Evolutionary conservation across 352 stramenopile species (phyloP), one percentile per base, ranked within the genome.

Genomic region (Albugo laibachii): DNA sequence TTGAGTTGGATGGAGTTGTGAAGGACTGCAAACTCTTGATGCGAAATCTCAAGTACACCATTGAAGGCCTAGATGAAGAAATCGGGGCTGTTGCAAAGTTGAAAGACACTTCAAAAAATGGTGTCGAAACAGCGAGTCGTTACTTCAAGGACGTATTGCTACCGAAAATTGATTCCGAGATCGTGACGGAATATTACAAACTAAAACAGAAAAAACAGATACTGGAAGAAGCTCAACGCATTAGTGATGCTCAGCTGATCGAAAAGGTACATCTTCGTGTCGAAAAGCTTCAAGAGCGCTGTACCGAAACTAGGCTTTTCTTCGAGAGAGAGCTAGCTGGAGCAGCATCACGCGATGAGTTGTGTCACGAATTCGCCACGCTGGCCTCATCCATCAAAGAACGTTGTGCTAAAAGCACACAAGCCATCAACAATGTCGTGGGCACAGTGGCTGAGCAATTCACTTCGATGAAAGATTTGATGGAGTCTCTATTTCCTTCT

Each of bases 31-130:
- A 85, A 55, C 60, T 79, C 10, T 56, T 84, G 35, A 85, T 87
- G 65, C 74, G 76, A 38, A 86, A 83, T 48, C 67, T 93, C 36
- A 89, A 88, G 66, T 91, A 93, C 55, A 68, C 72, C 6, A 83
- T 92, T 13, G 77, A 88, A 54, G 70, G 86, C 49, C 80, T 94
- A 68, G 80, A 92, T 40, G 77, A 92, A 52, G 74, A 89, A 55
- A 69, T 92, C 15, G 74, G 84, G 50, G 69, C 70, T 3, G 69
- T 69, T 15, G 82, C 69, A 2, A 81, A 81, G 53, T 54, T 86
- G 0, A 56, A 89, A 36, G 65, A 85, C 39, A 57, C 80, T 45
- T 80, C 69, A 11, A 79, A 80, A 50, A 68, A 63, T 37, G 72
- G 62, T 16, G 73, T 87, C 21, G 52, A 84, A 27, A 57, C 66